These are phyloP conservation scores for Streptanthus diversifolius DNA, from an alignment of 345 rosid genomes.

Conservation along the genomic window DNA sequence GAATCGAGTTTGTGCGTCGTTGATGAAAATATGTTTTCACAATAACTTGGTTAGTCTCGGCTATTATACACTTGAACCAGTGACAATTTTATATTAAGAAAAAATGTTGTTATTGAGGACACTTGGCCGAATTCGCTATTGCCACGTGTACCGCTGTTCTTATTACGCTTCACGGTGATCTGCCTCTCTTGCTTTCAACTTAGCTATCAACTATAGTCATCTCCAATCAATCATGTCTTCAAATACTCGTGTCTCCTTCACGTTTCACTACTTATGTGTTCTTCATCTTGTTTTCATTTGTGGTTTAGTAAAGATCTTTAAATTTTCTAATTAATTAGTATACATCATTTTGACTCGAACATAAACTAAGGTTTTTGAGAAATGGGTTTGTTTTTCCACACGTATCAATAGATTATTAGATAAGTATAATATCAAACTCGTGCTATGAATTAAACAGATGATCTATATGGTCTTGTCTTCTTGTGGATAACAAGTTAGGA, in stretches of 20 bases:
- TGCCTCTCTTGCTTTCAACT: background rate
- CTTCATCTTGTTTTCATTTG: background rate
- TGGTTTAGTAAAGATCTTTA: background rate
- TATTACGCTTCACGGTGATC: background rate
- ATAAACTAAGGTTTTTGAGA: background rate
- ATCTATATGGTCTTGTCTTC: background rate
- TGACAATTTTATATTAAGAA: background rate
- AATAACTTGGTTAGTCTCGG: background rate
- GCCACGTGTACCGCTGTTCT: background rate
- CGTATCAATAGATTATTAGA: background rate
- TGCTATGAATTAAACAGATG: background rate
- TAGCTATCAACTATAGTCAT: background rate
- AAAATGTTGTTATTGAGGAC: background rate
- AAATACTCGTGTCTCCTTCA: background rate
- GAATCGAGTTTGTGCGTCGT: background rate
- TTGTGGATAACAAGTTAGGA: conserved; percentile 3
- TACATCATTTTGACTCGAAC: background rate
- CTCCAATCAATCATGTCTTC: background rate
- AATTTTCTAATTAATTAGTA: background rate
- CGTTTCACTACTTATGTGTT: background rate
- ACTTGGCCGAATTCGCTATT: background rate
- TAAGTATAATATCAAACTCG: background rate
- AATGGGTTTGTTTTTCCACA: background rate
- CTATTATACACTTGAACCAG: background rate
- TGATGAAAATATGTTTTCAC: background rate